A percentile compares a stretch with the other conserved stretches of the same genome.
These are phyloP conservation scores for Paspalum vaginatum DNA, from an alignment of 176 grass and related monocot genomes.

Conservation along the genomic window DNA sequence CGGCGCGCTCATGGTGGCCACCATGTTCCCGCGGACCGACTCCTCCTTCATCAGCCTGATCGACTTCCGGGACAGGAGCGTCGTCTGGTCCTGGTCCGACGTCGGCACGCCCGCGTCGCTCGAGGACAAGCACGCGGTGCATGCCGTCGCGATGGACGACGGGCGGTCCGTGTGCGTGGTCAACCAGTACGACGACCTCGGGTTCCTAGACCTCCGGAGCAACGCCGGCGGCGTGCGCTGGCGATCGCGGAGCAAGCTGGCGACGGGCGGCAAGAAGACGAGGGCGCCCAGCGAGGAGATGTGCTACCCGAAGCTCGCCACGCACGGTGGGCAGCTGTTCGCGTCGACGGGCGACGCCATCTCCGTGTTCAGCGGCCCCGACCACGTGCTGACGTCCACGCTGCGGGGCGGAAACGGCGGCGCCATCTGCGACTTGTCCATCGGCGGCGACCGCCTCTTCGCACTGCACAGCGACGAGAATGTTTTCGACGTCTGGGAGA, in stretches of 20 bases:
- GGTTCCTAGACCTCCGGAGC: conserved; percentile 80
- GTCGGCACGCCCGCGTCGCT: conserved; percentile 53
- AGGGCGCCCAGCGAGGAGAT: conserved; percentile 59
- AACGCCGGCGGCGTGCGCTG: conserved; percentile 61
- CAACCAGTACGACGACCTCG: conserved; percentile 87
- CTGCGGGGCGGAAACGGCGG: conserved; percentile 58
- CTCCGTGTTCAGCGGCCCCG: conserved; percentile 81
- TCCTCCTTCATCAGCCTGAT: conserved; percentile 69
- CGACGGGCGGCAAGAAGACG: conserved; percentile 29
- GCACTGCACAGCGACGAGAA: conserved; percentile 80
- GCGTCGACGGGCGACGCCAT: conserved; percentile 68
- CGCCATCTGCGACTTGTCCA: conserved; percentile 85
- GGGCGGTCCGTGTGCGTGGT: conserved; percentile 62
- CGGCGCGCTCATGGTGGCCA: conserved; percentile 65
- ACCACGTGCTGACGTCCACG: conserved; percentile 72
- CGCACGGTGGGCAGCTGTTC: conserved; percentile 80
- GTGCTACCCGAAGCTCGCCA: conserved; percentile 85
- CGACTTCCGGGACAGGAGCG: conserved; percentile 68
- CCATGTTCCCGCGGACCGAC: conserved; percentile 81
- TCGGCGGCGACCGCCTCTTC: conserved; percentile 79
- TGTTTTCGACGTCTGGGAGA: conserved; percentile 90
- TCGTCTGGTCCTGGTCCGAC: conserved; percentile 88
- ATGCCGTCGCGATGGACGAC: conserved; percentile 65
- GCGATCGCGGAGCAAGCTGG: conserved; percentile 82
- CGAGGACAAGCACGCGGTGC: conserved; percentile 77